These are phyloP conservation scores for Fusarium begoniae DNA, from an alignment of 2,329 filamentous ascomycete species.

Conservation along the genomic window DNA sequence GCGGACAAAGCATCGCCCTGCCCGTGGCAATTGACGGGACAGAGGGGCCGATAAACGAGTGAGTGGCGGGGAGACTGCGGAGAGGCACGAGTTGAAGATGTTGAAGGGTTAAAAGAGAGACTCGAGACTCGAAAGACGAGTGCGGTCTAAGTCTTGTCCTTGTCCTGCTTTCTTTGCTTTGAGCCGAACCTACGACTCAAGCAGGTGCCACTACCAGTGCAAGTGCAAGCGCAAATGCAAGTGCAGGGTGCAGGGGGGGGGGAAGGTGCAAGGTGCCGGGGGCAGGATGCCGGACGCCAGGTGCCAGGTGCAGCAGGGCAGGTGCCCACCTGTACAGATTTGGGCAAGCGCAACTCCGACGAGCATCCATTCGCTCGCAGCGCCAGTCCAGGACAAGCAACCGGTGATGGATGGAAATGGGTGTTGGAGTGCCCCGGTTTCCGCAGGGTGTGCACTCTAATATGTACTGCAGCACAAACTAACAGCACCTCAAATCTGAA, in stretches of 20 bases:
- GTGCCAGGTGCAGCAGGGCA: too few relatives aligned
- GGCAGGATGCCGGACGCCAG: slow-evolving; percentile 31
- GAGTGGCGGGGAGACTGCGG: slow-evolving; percentile 35
- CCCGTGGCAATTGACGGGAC: slow-evolving; percentile 48
- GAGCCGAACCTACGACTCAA: slow-evolving; percentile 30
- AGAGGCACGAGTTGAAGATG: slow-evolving; percentile 41
- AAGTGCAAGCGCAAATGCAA: slow-evolving; percentile 26
- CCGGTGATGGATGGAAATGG: slow-evolving; percentile 19
- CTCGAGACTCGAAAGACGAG: slow-evolving; percentile 42
- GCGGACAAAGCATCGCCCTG: slow-evolving; percentile 51
- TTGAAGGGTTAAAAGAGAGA: slow-evolving; percentile 40
- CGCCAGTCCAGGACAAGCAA: slow-evolving; percentile 30
- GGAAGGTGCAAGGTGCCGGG: neutral
- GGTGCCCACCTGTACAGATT: slow-evolving; percentile 26
- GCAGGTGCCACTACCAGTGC: slow-evolving; percentile 31
- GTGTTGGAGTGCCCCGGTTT: slow-evolving; percentile 15
- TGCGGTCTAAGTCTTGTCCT: slow-evolving; percentile 41
- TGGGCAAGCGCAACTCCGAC: slow-evolving; percentile 35
- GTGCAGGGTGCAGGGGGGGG: slow-evolving; percentile 18
- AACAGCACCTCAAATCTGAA: slow-evolving; percentile 12
- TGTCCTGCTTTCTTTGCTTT: slow-evolving; percentile 20
- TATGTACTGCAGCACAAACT: neutral
- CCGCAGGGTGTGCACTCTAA: slow-evolving; percentile 7
- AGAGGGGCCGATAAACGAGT: slow-evolving; percentile 37
- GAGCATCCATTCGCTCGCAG: slow-evolving; percentile 22